Percentiles rank a stretch among this genome's conserved stretches.
These are phyloP conservation scores for Citrullus amarus DNA, from an alignment of 306 rosid genomes.

Conservation along the genomic window DNA sequence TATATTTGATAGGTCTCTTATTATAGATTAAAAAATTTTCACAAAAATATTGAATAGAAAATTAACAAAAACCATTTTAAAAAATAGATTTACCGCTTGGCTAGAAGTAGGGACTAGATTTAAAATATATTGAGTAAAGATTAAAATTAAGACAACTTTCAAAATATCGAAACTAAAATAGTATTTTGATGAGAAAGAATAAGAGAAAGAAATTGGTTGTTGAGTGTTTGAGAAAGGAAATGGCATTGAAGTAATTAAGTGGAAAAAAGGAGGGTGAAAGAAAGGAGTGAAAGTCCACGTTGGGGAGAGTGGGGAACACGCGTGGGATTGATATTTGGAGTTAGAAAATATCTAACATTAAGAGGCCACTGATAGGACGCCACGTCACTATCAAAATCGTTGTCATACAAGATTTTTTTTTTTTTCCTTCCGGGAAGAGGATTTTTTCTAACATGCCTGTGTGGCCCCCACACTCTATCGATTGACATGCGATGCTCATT, in stretches of 20 bases:
- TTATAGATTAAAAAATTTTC: no score
- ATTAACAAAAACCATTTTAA: no score
- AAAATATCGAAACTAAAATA: no score
- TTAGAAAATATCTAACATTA: not conserved
- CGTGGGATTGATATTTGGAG: not conserved
- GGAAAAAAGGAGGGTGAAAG: not conserved
- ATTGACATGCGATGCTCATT: not conserved
- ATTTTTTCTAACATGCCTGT: not conserved
- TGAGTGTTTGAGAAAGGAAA: not conserved
- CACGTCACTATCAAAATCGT: constrained; percentile 7
- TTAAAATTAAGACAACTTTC: no score
- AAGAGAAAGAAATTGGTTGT: not conserved
- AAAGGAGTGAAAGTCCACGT: not conserved
- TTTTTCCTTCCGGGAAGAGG: not conserved
- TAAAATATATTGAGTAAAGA: no score
- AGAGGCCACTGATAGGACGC: not conserved
- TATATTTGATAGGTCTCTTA: no score
- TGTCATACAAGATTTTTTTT: not conserved
- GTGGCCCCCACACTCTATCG: not conserved
- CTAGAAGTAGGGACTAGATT: no score
- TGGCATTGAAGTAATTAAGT: not conserved
- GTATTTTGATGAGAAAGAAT: no score
- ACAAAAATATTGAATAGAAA: no score
- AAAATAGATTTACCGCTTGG: fast-evolving
- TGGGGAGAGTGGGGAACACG: constrained; percentile 10